Percentiles rank a stretch among this genome's conserved stretches.
Conservation (phyloP, 345 rosid species). For the Salix dunnii region DNA sequence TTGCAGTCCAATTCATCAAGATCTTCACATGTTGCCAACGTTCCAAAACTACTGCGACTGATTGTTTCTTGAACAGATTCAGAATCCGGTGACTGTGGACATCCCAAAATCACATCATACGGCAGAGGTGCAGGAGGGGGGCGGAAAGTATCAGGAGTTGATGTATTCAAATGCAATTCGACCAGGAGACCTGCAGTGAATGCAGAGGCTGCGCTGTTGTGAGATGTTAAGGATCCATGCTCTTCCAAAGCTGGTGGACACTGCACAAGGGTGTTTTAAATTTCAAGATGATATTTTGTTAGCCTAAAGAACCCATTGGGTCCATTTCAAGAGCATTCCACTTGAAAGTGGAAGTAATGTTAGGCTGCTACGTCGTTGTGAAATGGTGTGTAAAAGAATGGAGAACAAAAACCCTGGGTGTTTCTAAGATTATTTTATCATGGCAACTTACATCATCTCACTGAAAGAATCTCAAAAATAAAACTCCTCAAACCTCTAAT, state of each 20-base stretch:
- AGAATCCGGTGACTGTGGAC: slow-evolving; percentile 22
- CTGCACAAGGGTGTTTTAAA: slow-evolving; percentile 28
- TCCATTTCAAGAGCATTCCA: slow-evolving; percentile 1
- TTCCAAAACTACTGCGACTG: slow-evolving; percentile 22
- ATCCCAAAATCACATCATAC: slow-evolving; percentile 23
- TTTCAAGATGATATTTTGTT: slow-evolving; percentile 7
- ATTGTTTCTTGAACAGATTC: slow-evolving; percentile 18
- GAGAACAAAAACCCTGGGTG: neutral
- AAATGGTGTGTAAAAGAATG: neutral
- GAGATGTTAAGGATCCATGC: slow-evolving; percentile 19
- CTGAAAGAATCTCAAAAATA: neutral
- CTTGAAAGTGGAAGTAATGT: slow-evolving; percentile 2
- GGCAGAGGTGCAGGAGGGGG: slow-evolving; percentile 35
- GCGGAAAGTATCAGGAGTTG: slow-evolving; percentile 31
- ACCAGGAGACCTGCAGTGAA: slow-evolving; percentile 44
- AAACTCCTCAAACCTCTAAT: neutral
- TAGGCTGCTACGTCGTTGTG: neutral
- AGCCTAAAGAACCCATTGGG: neutral
- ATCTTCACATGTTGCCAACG: slow-evolving; percentile 21
- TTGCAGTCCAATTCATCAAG: slow-evolving; percentile 46
- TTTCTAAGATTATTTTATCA: neutral
- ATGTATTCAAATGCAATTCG: slow-evolving; percentile 44
- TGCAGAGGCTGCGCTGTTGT: slow-evolving; percentile 26
- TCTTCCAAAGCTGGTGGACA: slow-evolving; percentile 28
- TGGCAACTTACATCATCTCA: neutral